phyloP scores from a whole-genome alignment of 495 filamentous ascomycete genomes.

The Aspergillus cristatus region DNA sequence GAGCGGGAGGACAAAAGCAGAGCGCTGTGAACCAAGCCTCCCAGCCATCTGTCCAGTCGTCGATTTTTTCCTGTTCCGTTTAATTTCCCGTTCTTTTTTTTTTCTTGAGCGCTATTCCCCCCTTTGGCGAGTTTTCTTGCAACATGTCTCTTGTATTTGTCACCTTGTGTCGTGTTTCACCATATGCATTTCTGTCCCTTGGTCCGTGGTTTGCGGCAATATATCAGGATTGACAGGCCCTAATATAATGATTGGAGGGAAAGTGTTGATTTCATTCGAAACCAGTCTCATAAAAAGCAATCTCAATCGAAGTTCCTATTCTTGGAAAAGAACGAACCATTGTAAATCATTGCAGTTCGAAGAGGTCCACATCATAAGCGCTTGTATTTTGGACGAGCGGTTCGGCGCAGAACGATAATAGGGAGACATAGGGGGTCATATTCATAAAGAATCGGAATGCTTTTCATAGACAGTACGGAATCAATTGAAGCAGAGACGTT shows the following conservation, averaged over 20 bases:
- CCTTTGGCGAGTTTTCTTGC: conserved; percentile 2
- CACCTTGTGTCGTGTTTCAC: conserved; percentile 26
- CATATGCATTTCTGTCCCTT: conserved; percentile 8
- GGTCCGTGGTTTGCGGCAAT: conserved; percentile 18
- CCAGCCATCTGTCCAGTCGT: too few relatives aligned
- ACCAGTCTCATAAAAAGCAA: conserved; percentile 7
- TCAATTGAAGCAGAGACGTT: too few relatives aligned
- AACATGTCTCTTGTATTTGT: conserved; percentile 9
- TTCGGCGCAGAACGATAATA: conserved; percentile 10
- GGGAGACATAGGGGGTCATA: too few relatives aligned
- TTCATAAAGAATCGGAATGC: too few relatives aligned
- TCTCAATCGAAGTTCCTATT: conserved; percentile 20
- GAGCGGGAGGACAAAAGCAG: conserved; percentile 31
- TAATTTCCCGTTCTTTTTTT: conserved; percentile 17
- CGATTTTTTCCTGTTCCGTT: conserved; percentile 8
- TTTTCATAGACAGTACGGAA: too few relatives aligned
- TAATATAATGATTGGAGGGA: conserved; percentile 17
- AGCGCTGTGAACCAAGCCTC: conserved; percentile 10
- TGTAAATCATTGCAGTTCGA: conserved; percentile 8
- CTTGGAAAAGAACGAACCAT: conserved; percentile 3
- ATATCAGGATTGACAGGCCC: conserved; percentile 17
- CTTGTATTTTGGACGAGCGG: conserved; percentile 18
- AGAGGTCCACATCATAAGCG: conserved; percentile 32
- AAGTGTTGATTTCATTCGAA: conserved; percentile 2
- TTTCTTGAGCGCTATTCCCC: conserved; percentile 11